Base-by-base conservation (phyloP, 1,284 basidiomycete genomes). In the Tylopilus sp. region DNA sequence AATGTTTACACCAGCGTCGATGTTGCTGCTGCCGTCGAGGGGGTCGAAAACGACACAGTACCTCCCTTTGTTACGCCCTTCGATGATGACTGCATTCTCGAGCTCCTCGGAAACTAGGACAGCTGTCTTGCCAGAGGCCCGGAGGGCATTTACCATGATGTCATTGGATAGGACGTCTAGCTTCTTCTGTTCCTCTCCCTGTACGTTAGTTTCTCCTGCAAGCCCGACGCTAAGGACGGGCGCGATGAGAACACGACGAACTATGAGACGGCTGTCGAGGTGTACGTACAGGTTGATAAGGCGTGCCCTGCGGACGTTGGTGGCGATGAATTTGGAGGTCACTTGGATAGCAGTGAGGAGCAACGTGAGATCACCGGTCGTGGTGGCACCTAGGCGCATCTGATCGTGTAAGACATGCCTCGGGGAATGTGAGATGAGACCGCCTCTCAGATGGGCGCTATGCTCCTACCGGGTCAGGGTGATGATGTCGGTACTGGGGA, bases 141-240 rank as follows among this genome's bases (percentile, higher is more conserved):
- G 79, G 38, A 98, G 79, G 34, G 91, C 84, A 64, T 98, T 99
- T 69, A 99, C 83, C 97, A 99, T 99, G 79, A 99, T 99, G 69
- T 99, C 95, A 71, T 99, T 99, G 19, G 94, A 92, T 44, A 99
- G 79, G 18, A 98, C 89, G 67, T 98, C 96, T 49, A 99, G 80
- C 75, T 99, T 99, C 81, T 99, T 99, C 78, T 99, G 97, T 68
- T 98, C 97, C 70, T 99, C 97, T 42, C 97, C 97, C 71, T 97
- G 93, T 12, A 97, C 89, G 67, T 99, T 99, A 40, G 89, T 89
- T 64, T 95, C 92, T 18, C 97, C 97, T 11, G 97, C 97, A 18
- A 95, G 79, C 30, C 97, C 97, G 60, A 99, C 88, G 23, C 92
- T 94, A 60, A 36, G 19, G 35, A 4, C 7, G 16, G 48, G 52